Base-by-base conservation (phyloP, 2,329 filamentous ascomycete genomes). In the Pseudogymnoascus sp. region DNA sequence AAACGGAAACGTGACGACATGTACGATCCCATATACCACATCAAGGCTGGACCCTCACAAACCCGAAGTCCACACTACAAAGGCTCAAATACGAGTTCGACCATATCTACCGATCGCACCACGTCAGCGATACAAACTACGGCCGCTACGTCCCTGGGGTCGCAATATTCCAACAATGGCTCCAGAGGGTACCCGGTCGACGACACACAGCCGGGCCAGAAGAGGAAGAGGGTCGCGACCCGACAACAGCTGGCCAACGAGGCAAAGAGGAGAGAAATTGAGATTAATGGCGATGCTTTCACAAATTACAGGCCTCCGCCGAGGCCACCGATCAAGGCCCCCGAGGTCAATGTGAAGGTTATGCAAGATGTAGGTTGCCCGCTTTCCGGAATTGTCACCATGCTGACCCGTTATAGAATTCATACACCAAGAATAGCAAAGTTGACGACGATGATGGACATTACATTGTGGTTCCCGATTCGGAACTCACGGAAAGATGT, bases 361-460 rank as follows among this genome's bases (percentile, higher is more conserved):
- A 80, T 89, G 43, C 76, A 78, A 65, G 87, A 89, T 75, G 87
- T 89, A 76, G 81, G 84, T 80, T 31, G 28, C 50, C 19, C 22
- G 59, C 6, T 16, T 19, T 12, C 19, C 19, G 7, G 61, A 35
- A 19, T 16, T 8, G 6, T 12, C n/a, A 59, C 19, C 50, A 61
- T 35, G 61, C 62, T 70, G 28, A 70, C 66, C 59, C 59, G 37
- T 14, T 4, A 28, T 22, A 78, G 76, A 72, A 73, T 12, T 72
- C 74, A 5, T 77, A 79, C 59, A 79, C 79, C 64, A 83, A 83
- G 66, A 79, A 86, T 68, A 81, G 87, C 69, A 95, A 96, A 73
- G 89, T 95, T 50, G 95, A 99, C 71, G 95, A 99, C 68, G 92
- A 97, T 53, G 95, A 99, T 70, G 95, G 95, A 4, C 95, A 99